Evolutionary conservation across 768 basidiomycete species (phyloP), one percentile per base, ranked within the genome.

Genomic region (Mycena floridula): DNA sequence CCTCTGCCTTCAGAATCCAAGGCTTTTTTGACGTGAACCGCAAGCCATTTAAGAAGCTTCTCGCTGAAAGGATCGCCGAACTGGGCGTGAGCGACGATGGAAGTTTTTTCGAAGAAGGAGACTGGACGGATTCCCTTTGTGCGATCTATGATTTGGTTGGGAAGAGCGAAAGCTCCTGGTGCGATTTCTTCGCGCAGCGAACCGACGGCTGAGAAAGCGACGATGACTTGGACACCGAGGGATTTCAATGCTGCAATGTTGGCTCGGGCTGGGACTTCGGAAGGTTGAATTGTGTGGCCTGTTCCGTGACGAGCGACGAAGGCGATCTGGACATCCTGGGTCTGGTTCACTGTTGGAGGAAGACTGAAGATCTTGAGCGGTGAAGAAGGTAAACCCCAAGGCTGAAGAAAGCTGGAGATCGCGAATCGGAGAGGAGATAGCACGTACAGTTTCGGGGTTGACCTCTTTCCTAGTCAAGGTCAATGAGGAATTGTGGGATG

Each of bases 161-260:
- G 93, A 35, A 98, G 77, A 42, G 79, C 73, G 62, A 97, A 92
- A 48, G 91, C 81, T 21, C 95, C 93, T 0, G 93, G 93, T 25
- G 79, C 62, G 63, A 97, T 89, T 56, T 96, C 92, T 61, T 99
- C 95, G 35, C 91, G 79, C 9, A 99, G 76, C 7, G 89, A 93
- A 22, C 95, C 95, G 37, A 98, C 95, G 15, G 95, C 94, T 27
- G 86, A 89, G 74, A 98, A 98, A 6, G 93, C 92, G 52, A 98
- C 71, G 59, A 98, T 79, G 40, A 82, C 89, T 51, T 83, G 79
- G 7, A 92, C 88, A 32, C 95, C 95, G 53, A 98, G 74, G 32
- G 81, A 83, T 65, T 97, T 97, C 58, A 97, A 76, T 0, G 94
- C 95, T 23, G 94, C 87, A 57, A 97, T 92, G 74, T 97, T 99